Evolutionary conservation across 192 early-diverging fungal species (phyloP).

Genomic region (Backusella morwellensis): DNA sequence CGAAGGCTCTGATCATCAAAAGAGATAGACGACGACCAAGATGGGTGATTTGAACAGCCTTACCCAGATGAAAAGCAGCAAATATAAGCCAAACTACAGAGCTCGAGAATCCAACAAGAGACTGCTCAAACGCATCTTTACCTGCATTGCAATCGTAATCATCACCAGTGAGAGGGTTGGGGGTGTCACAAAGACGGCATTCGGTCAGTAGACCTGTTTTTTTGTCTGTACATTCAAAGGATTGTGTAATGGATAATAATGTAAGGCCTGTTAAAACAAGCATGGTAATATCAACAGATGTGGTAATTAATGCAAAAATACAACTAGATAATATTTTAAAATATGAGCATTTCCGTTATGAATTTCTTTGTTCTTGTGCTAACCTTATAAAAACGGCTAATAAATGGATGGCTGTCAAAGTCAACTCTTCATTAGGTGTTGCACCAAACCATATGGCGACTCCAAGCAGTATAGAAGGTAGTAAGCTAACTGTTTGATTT

Average conservation of each 20-base stretch:
- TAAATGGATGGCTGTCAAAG: constrained; percentile 29
- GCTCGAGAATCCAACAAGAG: constrained; percentile 60
- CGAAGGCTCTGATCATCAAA: constrained; percentile 49
- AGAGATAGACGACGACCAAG: constrained; percentile 64
- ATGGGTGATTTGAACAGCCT: constrained; percentile 56
- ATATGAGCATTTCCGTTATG: background rate
- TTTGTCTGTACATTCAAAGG: constrained; percentile 53
- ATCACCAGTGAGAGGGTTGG: constrained; percentile 27
- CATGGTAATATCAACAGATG: constrained; percentile 51
- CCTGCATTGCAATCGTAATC: constrained; percentile 54
- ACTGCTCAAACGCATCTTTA: constrained; percentile 57
- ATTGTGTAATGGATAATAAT: constrained; percentile 51
- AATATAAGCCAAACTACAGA: constrained; percentile 68
- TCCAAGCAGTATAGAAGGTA: constrained; percentile 23
- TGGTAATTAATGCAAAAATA: constrained; percentile 50
- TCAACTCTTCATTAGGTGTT: constrained; percentile 17
- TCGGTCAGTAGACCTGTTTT: constrained; percentile 43
- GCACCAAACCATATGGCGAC: constrained; percentile 27
- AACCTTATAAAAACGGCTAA: constrained; percentile 35
- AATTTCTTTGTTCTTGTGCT: background rate
- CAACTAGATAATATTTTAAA: constrained; percentile 22
- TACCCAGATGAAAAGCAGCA: constrained; percentile 72
- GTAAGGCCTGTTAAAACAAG: constrained; percentile 52
- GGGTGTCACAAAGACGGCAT: constrained; percentile 46
- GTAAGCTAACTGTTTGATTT: constrained; percentile 8